These are phyloP conservation scores for Leccinum arenicola DNA, from an alignment of 768 basidiomycete genomes.

Conservation along the genomic window DNA sequence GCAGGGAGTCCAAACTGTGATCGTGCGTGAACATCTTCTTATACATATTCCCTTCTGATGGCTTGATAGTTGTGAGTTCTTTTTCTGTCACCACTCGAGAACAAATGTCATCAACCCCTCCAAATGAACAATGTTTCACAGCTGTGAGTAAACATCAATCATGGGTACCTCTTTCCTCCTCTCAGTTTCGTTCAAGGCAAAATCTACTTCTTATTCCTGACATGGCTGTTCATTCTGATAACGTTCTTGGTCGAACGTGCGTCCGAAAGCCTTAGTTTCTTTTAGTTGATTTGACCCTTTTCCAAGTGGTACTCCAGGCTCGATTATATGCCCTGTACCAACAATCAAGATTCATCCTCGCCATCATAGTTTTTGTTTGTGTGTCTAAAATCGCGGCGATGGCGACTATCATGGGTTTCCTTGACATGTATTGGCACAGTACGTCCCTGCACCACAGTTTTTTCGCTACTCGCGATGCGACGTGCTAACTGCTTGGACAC, in stretches of 20 bases:
- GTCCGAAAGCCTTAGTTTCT: background rate
- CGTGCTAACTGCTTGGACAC: background rate
- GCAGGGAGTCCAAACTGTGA: background rate
- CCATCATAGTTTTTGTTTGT: background rate
- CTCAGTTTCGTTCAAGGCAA: background rate
- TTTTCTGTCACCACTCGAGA: background rate
- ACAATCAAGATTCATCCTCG: background rate
- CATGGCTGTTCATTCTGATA: constrained; percentile 3
- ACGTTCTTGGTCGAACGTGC: constrained; percentile 5
- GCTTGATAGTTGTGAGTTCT: constrained; percentile 16
- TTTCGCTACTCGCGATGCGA: too few species aligned
- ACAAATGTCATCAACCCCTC: background rate
- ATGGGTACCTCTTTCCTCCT: background rate
- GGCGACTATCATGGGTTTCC: background rate
- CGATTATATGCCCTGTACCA: background rate
- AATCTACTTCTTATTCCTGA: constrained; percentile 4
- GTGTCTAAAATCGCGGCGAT: background rate
- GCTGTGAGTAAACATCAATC: constrained; percentile 1
- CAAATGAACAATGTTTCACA: background rate
- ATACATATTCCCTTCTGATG: background rate
- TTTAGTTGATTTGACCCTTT: background rate
- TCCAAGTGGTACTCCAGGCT: background rate
- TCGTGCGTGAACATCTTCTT: constrained; percentile 4
- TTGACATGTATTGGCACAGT: constrained; percentile 1
- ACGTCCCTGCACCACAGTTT: background rate